Conservation (phyloP, 2,329 filamentous ascomycete species). For the Aspergillus chevalieri region DNA sequence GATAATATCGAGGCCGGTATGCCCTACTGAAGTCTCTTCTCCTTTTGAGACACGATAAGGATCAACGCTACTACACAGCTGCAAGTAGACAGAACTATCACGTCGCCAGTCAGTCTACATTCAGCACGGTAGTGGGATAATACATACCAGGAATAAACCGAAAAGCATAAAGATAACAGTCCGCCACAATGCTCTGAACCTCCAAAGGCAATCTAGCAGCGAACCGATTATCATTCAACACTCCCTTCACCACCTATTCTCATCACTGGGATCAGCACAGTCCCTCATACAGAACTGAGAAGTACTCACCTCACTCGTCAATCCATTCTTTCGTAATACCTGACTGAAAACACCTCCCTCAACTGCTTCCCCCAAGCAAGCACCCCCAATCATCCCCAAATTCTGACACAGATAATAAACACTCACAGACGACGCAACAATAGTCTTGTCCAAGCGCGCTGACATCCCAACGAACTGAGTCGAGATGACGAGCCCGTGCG, state of each 20-base stretch:
- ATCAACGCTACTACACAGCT: background rate
- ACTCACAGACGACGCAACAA: background rate
- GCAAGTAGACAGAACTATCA: background rate
- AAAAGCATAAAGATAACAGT: background rate
- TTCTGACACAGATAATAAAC: background rate
- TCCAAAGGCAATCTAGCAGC: background rate
- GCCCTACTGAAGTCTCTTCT: background rate
- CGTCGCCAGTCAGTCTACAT: background rate
- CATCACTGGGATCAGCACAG: background rate
- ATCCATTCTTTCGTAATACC: background rate
- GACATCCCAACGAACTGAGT: background rate
- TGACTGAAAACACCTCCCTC: background rate
- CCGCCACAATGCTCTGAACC: background rate
- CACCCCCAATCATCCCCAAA: background rate
- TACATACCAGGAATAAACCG: background rate
- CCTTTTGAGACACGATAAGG: background rate
- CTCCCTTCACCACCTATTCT: background rate
- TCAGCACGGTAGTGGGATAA: no score
- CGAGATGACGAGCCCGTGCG: background rate
- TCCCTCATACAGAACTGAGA: background rate
- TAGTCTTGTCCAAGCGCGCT: background rate
- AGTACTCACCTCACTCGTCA: background rate
- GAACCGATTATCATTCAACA: background rate
- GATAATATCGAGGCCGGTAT: background rate
- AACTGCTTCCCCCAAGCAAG: background rate